A percentile compares a stretch with the other conserved stretches of the same genome.
Evolutionary conservation across 148 eudicot species (phyloP).

Genomic region (Rhododendron simsii): DNA sequence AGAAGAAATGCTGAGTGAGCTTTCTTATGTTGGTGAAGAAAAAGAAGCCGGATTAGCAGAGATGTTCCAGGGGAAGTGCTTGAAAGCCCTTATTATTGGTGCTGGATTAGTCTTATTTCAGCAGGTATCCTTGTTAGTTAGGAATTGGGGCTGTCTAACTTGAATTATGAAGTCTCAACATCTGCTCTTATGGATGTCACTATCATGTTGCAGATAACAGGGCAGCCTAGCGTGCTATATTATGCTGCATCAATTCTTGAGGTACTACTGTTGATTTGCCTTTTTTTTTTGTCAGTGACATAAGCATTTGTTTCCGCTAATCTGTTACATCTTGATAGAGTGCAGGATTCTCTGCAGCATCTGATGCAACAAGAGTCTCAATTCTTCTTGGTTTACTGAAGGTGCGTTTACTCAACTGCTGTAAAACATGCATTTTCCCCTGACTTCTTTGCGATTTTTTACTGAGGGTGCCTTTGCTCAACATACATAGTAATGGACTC

Average conservation of each 20-base stretch:
- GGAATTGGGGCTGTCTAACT: neutral
- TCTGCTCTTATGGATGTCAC: constrained; percentile 7
- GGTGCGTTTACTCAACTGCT: constrained; percentile 31
- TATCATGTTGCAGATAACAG: constrained; percentile 67
- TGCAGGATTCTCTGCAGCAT: constrained; percentile 98
- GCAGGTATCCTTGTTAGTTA: constrained; percentile 45
- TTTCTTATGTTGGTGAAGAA: constrained; percentile 60
- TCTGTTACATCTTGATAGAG: constrained; percentile 35
- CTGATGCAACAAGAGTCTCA: constrained; percentile 93
- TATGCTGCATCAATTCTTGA: constrained; percentile 90
- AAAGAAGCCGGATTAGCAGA: constrained; percentile 47
- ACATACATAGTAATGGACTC: neutral
- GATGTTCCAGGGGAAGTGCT: constrained; percentile 82
- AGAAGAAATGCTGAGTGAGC: constrained; percentile 78
- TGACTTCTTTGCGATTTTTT: neutral
- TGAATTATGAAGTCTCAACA: constrained; percentile 2
- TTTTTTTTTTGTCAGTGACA: neutral
- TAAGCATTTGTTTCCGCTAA: constrained; percentile 8
- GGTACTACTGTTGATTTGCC: constrained; percentile 34
- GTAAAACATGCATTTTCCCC: neutral
- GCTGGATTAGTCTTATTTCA: constrained; percentile 88
- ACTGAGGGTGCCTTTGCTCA: neutral
- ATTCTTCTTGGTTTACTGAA: constrained; percentile 84
- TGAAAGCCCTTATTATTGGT: constrained; percentile 87
- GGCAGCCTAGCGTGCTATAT: constrained; percentile 96